Evolutionary conservation across 306 rosid species (phyloP).

Genomic region (Luffa acutangula): DNA sequence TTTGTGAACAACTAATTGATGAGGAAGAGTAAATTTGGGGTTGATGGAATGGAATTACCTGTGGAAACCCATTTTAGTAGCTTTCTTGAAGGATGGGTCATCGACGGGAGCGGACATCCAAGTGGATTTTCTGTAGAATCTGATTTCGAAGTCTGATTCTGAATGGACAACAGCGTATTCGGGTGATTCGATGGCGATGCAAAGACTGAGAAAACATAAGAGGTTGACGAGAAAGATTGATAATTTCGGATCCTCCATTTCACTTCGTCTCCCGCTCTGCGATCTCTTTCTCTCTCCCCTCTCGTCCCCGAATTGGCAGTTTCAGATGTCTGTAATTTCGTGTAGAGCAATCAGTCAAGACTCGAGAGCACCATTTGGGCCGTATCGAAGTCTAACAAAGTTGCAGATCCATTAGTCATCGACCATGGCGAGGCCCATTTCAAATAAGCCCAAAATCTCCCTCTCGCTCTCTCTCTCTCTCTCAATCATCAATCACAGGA

Average conservation of each 20-base stretch:
- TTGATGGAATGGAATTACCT: conserved; percentile 18
- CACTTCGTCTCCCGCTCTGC: not conserved
- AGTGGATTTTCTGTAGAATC: conserved; percentile 34
- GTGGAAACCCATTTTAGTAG: conserved; percentile 62
- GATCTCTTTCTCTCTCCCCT: not conserved
- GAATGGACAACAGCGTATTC: conserved; percentile 35
- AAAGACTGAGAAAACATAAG: not conserved
- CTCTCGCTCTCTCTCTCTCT: not conserved
- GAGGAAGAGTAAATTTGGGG: not conserved
- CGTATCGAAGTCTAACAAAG: not conserved
- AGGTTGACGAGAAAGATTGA: not conserved
- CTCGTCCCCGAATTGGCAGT: not conserved
- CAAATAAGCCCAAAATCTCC: not conserved
- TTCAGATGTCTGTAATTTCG: not conserved
- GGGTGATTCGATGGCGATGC: conserved; percentile 15
- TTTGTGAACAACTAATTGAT: not conserved
- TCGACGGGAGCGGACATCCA: conserved; percentile 58
- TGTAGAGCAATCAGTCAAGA: not conserved
- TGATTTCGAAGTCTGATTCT: conserved; percentile 68
- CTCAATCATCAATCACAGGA: not conserved
- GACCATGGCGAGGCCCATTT: not conserved
- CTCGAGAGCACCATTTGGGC: not conserved
- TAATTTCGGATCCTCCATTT: conserved; percentile 12
- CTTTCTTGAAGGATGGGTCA: conserved; percentile 41
- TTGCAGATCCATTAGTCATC: not conserved